Evolutionary conservation across 2,329 filamentous ascomycete species (phyloP), one percentile per base, ranked within the genome.

Genomic region (Apiospora arundinis): DNA sequence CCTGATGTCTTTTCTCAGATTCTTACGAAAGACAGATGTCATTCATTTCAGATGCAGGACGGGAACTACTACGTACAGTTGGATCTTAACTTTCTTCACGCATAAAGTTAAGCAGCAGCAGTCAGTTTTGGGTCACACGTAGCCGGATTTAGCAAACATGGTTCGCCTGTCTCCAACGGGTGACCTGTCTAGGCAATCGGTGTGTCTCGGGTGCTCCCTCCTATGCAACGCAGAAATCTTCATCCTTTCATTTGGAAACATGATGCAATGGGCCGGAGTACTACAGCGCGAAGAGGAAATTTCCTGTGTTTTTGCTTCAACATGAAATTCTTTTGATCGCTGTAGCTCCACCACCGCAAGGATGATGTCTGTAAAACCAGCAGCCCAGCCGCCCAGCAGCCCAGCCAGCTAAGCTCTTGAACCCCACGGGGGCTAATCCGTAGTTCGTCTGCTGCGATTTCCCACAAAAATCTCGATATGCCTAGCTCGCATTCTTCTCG

Each of bases 381-480:
- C 28, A 21, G n/a, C 12, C 32, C 21, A 46, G 16, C 40, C 9
- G 40, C 40, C 37, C 40, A 42, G 14, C 42, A 16, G 11, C n/a
- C 48, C n/a, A 25, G 5, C n/a, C 49, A 40, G 32, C 28, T n/a
- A 40, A 40, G 56, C 56, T 40, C 18, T 40, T 6, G 18, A 63
- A 40, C 56, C 56, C 56, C 56, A 63, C 56, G 56, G 56, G 56
- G 56, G 56, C 56, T 63, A 63, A 63, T n/a, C 56, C 52, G 25
- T 60, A 60, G 52, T 60, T 60, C 25, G 52, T 60, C 25, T 60
- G 28, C 28, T 32, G n/a, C n/a, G n/a, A 28, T 60, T 8, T 60
- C 16, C 52, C 52, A 60, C 52, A 21, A 60, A 60, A 60, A 60
- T 37, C 49, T 32, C 8, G 49, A 32, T 18, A 45, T 56, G 12